Evolutionary conservation across 2,329 filamentous ascomycete species (phyloP), one percentile per base, ranked within the genome.

Genomic region (Cladobotryum protrusum): DNA sequence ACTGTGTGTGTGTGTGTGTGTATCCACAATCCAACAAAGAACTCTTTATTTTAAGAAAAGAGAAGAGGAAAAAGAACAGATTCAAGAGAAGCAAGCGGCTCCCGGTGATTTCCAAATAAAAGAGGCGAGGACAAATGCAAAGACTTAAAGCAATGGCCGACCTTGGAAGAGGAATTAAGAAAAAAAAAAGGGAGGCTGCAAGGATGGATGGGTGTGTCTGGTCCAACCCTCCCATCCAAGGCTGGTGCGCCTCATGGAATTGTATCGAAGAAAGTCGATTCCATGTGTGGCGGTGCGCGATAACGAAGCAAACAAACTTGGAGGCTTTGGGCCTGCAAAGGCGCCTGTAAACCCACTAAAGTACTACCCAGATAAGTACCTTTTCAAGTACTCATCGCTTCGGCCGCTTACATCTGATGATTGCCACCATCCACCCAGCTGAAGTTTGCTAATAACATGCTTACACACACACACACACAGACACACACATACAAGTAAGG

Each of bases 241-340:
- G 56, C 56, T 57, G 56, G 53, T 65, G 63, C 67, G 67, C 66
- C 67, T 67, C 68, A 71, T 70, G 67, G 68, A 71, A 71, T 53
- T 63, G 60, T 61, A 65, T 70, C 60, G 68, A 71, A 71, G 67
- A 65, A 65, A 47, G 61, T 70, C 64, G 68, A 70, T 60, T 58
- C 53, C 62, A 29, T 29, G 65, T 69, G 67, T 69, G 67, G 67
- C 65, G 63, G 66, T 68, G 64, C 63, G 29, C 51, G 44, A 50
- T 45, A 45, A 45, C 36, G 42, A n/a, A 32, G 41, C 43, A 46
- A 29, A 29, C 24, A 6, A 29, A 6, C 24, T n/a, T n/a, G n/a
- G n/a, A n/a, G n/a, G n/a, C n/a, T 29, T 24, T 24, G 20, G 4
- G 20, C 20, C 20, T 24, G 20, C 7, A 24, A 9, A 8, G 6